Base-by-base conservation (phyloP, 345 rosid species). In the Pugionium cornutum region DNA sequence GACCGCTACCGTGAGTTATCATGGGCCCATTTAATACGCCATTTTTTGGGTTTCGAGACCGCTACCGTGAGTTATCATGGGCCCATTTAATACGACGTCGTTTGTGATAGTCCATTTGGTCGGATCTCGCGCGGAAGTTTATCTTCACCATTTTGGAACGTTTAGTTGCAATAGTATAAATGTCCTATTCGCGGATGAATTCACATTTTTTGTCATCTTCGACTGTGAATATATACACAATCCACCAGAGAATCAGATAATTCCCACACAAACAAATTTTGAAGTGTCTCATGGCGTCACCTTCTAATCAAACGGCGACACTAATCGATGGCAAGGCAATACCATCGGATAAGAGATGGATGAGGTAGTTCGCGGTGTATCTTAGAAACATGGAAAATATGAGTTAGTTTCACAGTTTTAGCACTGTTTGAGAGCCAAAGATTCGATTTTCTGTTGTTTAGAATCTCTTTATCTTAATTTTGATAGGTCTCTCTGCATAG, bases 281-380 rank as follows among this genome's bases (percentile, higher is more conserved):
- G 2, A 26, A 40, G 29, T 7, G 32, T 39, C 39, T 64, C 46
- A 89, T 81, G 92, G 83, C 87, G 32, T 79, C 91, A 31, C 47
- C 65, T 11, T 68, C 86, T 28, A 89, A 72, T 69, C 82, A 57
- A 33, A 74, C 74, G 53, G 95, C 96, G 55, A 79, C 76, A 62
- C 46, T 84, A 41, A 87, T 92, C 59, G 92, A 86, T 64, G 96
- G 96, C 10, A 87, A 83, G 75, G 86, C 79, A 34, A 75, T 89
- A 84, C 95, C 32, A 84, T 87, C 66, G 78, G 91, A 76, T 83
- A 84, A 25, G 98, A 89, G 79, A 89, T 92, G 53, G 91, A 91
- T 30, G 83, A 80, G 4, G 92, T 89, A 79, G 87, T 89, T 62
- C 77, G 79, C 49, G 73, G 57, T 10, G 81, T 92, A 32, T 81